Percentiles rank a stretch among this genome's conserved stretches.
Evolutionary conservation across 805 yeast genomes (phyloP).

Genomic region (Teunomyces cretensis): DNA sequence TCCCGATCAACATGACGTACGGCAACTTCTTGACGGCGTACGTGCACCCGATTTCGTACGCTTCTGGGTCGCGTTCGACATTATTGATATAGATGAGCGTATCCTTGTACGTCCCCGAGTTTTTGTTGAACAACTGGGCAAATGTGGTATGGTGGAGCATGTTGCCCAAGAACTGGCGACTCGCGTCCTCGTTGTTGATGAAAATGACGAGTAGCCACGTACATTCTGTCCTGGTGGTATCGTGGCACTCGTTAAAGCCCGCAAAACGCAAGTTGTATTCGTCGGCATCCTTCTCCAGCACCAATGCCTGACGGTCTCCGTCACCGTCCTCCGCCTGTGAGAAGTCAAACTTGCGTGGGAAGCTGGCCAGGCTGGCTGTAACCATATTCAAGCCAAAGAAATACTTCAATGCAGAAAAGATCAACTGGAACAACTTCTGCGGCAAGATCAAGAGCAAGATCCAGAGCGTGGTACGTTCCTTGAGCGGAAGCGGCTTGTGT

Average conservation of each 20-base stretch:
- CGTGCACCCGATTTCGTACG: slow-evolving; percentile 34
- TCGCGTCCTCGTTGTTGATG: slow-evolving; percentile 23
- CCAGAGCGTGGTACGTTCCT: slow-evolving; percentile 26
- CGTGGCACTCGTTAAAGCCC: slow-evolving; percentile 32
- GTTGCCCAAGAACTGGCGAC: slow-evolving; percentile 15
- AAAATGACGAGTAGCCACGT: slow-evolving; percentile 36
- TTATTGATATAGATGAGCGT: slow-evolving; percentile 30
- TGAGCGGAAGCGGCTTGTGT: background rate
- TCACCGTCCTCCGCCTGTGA: too few species aligned
- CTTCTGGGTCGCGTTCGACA: slow-evolving; percentile 34
- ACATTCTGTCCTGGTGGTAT: slow-evolving; percentile 24
- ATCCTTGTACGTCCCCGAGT: slow-evolving; percentile 26
- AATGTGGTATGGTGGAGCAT: slow-evolving; percentile 17
- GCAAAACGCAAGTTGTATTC: slow-evolving; percentile 11
- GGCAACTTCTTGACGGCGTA: slow-evolving; percentile 33
- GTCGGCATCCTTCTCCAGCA: slow-evolving; percentile 3
- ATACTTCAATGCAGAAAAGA: slow-evolving; percentile 34
- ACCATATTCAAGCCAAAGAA: slow-evolving; percentile 18
- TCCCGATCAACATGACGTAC: slow-evolving; percentile 37
- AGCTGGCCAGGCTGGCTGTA: slow-evolving; percentile 8
- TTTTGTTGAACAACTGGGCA: slow-evolving; percentile 16
- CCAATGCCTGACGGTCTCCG: background rate
- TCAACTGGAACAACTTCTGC: slow-evolving; percentile 42
- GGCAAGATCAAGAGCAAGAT: slow-evolving; percentile 59
- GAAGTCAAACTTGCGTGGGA: slow-evolving; percentile 28